Percentiles rank a stretch among this genome's conserved stretches.
Conservation (phyloP, 2,329 filamentous ascomycete genomes). For the Penicillium thymicola region DNA sequence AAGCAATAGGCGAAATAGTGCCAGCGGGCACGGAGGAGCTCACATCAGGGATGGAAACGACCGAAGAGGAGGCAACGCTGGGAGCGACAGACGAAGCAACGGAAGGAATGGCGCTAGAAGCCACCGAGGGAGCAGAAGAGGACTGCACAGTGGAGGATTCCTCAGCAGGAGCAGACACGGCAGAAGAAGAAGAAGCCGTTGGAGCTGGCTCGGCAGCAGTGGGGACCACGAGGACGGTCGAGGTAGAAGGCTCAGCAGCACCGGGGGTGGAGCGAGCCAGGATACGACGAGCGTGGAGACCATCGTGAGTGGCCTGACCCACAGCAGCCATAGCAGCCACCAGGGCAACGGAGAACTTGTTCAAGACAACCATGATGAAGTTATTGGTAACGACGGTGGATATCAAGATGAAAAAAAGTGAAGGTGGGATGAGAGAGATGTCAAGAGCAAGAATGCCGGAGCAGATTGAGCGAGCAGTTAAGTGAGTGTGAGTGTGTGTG, state of each 20-base stretch:
- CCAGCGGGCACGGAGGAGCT: not conserved
- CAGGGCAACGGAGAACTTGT: constrained; percentile 36
- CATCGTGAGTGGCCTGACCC: constrained; percentile 33
- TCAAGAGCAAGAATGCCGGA: not conserved
- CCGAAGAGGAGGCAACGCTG: constrained; percentile 2
- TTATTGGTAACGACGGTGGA: constrained; percentile 3
- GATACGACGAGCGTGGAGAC: constrained; percentile 25
- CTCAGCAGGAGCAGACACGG: constrained; percentile 2
- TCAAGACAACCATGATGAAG: constrained; percentile 37
- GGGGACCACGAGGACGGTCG: constrained; percentile 22
- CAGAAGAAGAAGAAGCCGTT: not conserved
- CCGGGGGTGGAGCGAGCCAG: constrained; percentile 15
- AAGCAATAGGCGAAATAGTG: not conserved
- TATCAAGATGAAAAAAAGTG: constrained; percentile 5
- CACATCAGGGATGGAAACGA: not conserved
- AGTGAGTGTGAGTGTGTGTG: not conserved
- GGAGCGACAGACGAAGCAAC: constrained; percentile 9
- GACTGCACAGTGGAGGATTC: constrained; percentile 8
- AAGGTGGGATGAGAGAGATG: constrained; percentile 5
- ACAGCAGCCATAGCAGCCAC: constrained; percentile 36
- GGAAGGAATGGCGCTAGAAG: constrained; percentile 8
- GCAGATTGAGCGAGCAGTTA: not conserved
- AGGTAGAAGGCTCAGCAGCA: constrained; percentile 13
- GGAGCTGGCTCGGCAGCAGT: constrained; percentile 10
- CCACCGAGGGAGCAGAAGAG: constrained; percentile 1